Conservation (phyloP, 169 alveolate species). For the Theileria annulata region DNA sequence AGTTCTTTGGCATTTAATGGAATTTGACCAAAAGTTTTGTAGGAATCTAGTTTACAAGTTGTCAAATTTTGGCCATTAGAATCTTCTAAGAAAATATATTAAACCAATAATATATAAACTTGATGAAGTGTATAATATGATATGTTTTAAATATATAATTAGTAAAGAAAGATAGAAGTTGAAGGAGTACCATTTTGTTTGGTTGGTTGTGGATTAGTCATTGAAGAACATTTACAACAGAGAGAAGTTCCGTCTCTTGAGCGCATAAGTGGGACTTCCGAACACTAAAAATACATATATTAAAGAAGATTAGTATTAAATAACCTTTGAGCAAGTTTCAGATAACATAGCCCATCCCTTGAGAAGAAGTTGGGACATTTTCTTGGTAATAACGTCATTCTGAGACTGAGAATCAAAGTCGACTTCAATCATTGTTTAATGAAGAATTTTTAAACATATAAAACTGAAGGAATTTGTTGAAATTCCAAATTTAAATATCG, state of each 20-base stretch:
- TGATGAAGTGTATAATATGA: not conserved
- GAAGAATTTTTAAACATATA: not conserved
- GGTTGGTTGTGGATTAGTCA: not conserved
- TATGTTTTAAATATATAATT: not conserved
- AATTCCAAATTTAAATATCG: not conserved
- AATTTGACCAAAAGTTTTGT: constrained; percentile 14
- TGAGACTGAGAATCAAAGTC: constrained; percentile 18
- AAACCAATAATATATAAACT: not conserved
- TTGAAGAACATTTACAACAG: constrained; percentile 50
- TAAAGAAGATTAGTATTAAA: not conserved
- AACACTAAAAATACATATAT: constrained; percentile 41
- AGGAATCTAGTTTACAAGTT: not conserved
- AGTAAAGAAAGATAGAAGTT: not conserved
- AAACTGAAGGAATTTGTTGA: not conserved
- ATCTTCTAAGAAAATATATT: not conserved
- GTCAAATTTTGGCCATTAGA: not conserved
- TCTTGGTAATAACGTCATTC: constrained; percentile 41
- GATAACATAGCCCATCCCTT: constrained; percentile 68
- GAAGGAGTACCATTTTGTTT: constrained; percentile 4
- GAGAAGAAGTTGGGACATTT: constrained; percentile 54
- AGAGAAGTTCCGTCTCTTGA: constrained; percentile 34
- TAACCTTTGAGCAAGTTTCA: constrained; percentile 52
- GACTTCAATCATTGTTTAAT: constrained; percentile 10
- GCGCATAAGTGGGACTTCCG: constrained; percentile 66
- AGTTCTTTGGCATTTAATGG: constrained; percentile 22